Evolutionary conservation across 805 yeast genomes (phyloP), one percentile per base, ranked within the genome.

Genomic region (Candida golubevii): DNA sequence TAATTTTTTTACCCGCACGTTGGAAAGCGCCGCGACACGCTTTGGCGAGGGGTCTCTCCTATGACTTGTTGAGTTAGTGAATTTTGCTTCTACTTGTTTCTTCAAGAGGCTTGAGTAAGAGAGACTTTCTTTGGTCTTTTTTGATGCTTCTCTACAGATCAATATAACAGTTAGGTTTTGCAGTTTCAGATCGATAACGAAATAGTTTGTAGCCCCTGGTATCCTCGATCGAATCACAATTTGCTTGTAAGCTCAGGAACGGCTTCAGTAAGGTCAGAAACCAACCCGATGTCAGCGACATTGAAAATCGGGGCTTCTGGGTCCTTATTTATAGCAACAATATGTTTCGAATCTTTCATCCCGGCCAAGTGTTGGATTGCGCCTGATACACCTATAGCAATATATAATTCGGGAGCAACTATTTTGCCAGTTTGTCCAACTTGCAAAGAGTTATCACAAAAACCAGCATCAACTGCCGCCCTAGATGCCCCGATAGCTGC

Each of bases 301-400:
- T 85, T 88, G 74, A 88, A 90, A 39, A 91, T 88, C 2, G 99
- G 95, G 8, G 96, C 89, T 49, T 91, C 97, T 44, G 85, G 87
- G 65, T 90, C 97, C 67, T 88, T 91, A 69, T 91, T 91, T 49
- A 91, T 87, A 33, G 97, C 96, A 29, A 89, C 97, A 63, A 91
- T 88, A 31, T 83, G 80, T 71, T 89, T 91, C 35, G 97, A 79
- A 62, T 91, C 97, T 68, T 90, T 91, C 97, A 91, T 91, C 53
- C 99, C 99, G 1, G 99, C 99, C 59, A 93, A 72, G 69, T 91
- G 99, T 71, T 91, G 99, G 59, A 91, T 91, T 29, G 99, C 99
- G 50, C 99, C 99, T 15, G 96, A 85, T 46, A 93, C 80, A 51
- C 99, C 99, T 35, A 90, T 82, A 3, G 97, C 98, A 37, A 93